A percentile compares a stretch with the other conserved stretches of the same genome.
Conservation (phyloP, 2,329 filamentous ascomycete genomes). For the Aspergillus intermedius region DNA sequence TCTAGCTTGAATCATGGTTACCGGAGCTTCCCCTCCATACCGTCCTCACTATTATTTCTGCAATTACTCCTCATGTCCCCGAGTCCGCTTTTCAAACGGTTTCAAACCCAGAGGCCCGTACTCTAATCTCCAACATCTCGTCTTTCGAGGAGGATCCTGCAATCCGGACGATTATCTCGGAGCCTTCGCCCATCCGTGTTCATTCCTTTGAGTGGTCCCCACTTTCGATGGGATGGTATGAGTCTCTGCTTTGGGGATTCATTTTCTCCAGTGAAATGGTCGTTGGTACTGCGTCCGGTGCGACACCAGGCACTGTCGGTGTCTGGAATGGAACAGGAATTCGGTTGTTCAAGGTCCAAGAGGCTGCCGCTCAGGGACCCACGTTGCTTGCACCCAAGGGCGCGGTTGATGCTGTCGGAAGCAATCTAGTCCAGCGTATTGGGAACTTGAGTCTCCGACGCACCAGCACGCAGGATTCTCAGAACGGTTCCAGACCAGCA, state of each 20-base stretch:
- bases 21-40: slow-evolving; percentile 85
- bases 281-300: slow-evolving; percentile 36
- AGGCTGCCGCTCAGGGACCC: slow-evolving; percentile 71
- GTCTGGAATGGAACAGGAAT: slow-evolving; percentile 91
- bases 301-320: slow-evolving; percentile 74
- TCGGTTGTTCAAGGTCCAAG: slow-evolving; percentile 82
- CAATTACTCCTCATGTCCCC: slow-evolving; percentile 47
- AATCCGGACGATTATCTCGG: slow-evolving; percentile 60
- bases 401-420: slow-evolving; percentile 88
- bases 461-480: slow-evolving; percentile 27
- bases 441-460: slow-evolving; percentile 64
- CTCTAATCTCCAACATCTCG: slow-evolving; percentile 37
- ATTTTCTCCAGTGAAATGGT: slow-evolving; percentile 88
- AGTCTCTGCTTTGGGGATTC: slow-evolving; percentile 88
- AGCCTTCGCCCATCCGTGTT: slow-evolving; percentile 66
- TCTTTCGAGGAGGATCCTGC: slow-evolving; percentile 46
- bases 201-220: slow-evolving; percentile 95
- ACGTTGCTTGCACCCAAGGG: slow-evolving; percentile 78
- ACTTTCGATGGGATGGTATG: slow-evolving; percentile 87
- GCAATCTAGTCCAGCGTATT: slow-evolving; percentile 79
- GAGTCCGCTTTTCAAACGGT: slow-evolving; percentile 40
- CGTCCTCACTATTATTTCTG: slow-evolving; percentile 67
- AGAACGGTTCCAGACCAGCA: slow-evolving; percentile 21
- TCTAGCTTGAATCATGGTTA: slow-evolving; percentile 83
- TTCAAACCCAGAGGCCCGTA: slow-evolving; percentile 35